phyloP scores from a whole-genome alignment of 495 filamentous ascomycete species.

The Hyaloscypha hepaticicola region DNA sequence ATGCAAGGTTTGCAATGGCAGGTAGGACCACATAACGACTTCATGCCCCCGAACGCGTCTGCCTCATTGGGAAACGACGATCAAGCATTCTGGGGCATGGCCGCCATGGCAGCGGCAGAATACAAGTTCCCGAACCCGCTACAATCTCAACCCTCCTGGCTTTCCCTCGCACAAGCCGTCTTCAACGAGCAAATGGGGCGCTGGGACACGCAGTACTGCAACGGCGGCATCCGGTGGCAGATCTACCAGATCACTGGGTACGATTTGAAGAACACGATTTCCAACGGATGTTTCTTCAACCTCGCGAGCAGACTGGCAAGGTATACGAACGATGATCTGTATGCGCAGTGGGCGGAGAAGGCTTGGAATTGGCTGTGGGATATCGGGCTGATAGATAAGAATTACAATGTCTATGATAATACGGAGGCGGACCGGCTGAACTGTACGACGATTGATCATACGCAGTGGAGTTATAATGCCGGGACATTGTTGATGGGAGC shows the following conservation, averaged over 20 bases:
- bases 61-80: slow-evolving; percentile 58
- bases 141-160: slow-evolving; percentile 56
- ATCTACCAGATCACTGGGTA: slow-evolving; percentile 72
- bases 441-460: slow-evolving; percentile 52
- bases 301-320: slow-evolving; percentile 63
- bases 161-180: slow-evolving; percentile 73
- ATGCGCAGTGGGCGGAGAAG: slow-evolving; percentile 64
- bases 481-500: slow-evolving; percentile 65
- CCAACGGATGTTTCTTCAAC: slow-evolving; percentile 78
- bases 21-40: slow-evolving; percentile 62
- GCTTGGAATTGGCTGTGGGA: slow-evolving; percentile 60
- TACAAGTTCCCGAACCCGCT: slow-evolving; percentile 58
- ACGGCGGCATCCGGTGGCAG: slow-evolving; percentile 75
- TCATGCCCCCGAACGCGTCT: slow-evolving; percentile 59
- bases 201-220: slow-evolving; percentile 64
- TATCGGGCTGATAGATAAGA: slow-evolving; percentile 55
- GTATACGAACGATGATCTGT: slow-evolving; percentile 68
- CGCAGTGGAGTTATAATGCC: slow-evolving; percentile 66
- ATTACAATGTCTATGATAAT: slow-evolving; percentile 66
- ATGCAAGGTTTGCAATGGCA: slow-evolving; percentile 63
- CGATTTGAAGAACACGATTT: slow-evolving; percentile 66
- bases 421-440: slow-evolving; percentile 53
- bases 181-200: slow-evolving; percentile 68
- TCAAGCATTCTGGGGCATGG: slow-evolving; percentile 64
- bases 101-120: slow-evolving; percentile 65